Base-by-base conservation (phyloP, 2,329 filamentous ascomycete species). In the Biscogniauxia sp. region DNA sequence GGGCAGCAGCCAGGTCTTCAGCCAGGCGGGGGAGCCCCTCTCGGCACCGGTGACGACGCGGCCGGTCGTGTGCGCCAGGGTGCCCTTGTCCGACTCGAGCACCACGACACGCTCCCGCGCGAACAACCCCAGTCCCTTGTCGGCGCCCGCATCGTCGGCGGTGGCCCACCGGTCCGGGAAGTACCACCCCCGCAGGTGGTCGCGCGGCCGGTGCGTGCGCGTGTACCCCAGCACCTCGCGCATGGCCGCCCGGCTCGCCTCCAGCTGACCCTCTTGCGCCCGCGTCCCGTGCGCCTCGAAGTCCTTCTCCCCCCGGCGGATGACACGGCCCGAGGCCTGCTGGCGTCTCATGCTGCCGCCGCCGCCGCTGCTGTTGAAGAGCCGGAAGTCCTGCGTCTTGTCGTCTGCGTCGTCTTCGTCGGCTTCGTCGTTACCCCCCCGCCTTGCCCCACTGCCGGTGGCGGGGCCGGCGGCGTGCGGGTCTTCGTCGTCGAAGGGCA, bases 301-400 rank as follows among this genome's bases (percentile, higher is more conserved):
- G 78, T 99, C 95, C 76, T 99, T 99, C 74, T 96, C 93, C 62
- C 95, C 95, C 65, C 93, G 92, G 66, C 94, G 93, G 41, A 96
- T 92, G 11, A 93, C 84, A 68, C 87, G 86, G 55, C 80, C 75
- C 8, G 82, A 82, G 51, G 68, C 68, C 49, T 66, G 61, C 50
- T 64, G 41, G 20, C 50, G 59, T 19, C 37, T 49, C 51, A 61
- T 23, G 5, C 23, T 23, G 5, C 23, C 5, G 23, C 23, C 5
- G 23, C 23, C 5, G 23, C 23, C 23, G 23, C 23, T 23, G 23
- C 23, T 23, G 3, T 79, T 78, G 64, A 88, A 88, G 64, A 93
- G 88, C 65, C 91, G 88, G 75, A 94, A 97, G 77, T 98, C 94
- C 70, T 93, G 92, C 1, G 88, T 85, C 74, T 93, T 90, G 69